A percentile compares a stretch with the other conserved stretches of the same genome.
Evolutionary conservation across 169 alveolate genomes (phyloP).

Genomic region (Cystoisospora suis): DNA sequence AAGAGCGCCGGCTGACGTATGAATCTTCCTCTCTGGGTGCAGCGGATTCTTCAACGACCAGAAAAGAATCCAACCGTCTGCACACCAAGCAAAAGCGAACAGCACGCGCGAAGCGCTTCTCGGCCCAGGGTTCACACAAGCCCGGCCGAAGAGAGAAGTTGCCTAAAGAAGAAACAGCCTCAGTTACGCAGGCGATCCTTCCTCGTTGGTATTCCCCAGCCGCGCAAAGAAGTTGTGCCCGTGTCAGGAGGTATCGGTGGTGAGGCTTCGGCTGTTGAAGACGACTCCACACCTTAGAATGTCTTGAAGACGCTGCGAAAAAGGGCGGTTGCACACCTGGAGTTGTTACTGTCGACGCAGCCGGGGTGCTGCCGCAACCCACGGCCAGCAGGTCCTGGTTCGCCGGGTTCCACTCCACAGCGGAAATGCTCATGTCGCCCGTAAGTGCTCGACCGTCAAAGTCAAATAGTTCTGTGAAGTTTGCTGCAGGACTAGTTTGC

Average conservation of each 20-base stretch:
- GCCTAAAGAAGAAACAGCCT: no score
- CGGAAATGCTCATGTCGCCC: not conserved
- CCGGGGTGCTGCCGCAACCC: constrained; percentile 6
- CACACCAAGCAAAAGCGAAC: not conserved
- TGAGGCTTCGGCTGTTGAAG: no score
- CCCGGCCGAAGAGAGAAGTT: no score
- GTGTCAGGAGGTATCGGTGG: no score
- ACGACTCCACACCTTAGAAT: no score
- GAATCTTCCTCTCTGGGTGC: constrained; percentile 85
- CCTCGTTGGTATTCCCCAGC: no score
- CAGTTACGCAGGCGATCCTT: no score
- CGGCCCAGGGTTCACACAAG: no score
- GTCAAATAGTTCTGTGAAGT: not conserved
- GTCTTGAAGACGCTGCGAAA: no score
- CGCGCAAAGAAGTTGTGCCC: no score
- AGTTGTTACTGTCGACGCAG: not conserved
- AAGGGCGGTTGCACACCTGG: not conserved
- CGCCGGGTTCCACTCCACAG: not conserved
- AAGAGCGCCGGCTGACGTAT: constrained; percentile 75
- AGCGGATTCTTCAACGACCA: constrained; percentile 90
- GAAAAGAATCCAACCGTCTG: constrained; percentile 81
- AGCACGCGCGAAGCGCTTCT: no score
- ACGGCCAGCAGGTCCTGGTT: constrained; percentile 11
- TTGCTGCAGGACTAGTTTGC: not conserved
- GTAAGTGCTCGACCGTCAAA: constrained; percentile 26